phyloP scores from a whole-genome alignment of 1,139 yeast genomes.

The Protomyces gravidus region DNA sequence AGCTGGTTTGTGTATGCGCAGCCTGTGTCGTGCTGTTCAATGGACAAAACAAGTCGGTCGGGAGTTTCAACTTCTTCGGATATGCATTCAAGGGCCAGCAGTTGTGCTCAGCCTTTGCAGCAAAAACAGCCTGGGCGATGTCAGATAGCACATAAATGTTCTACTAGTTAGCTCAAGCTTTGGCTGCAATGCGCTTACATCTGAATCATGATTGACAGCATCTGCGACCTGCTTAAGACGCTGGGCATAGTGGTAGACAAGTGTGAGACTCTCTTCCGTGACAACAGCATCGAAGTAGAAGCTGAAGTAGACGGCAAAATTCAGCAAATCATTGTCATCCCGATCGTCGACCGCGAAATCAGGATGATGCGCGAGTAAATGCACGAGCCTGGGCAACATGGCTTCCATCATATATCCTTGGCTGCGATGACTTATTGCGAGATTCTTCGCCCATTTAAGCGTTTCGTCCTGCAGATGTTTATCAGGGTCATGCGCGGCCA shows the following conservation, averaged over 20 bases:
- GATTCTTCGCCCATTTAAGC: neutral
- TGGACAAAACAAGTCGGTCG: constrained; percentile 41
- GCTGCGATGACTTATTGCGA: neutral
- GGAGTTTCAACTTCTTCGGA: constrained; percentile 70
- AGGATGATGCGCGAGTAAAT: constrained; percentile 70
- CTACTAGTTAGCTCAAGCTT: constrained; percentile 24
- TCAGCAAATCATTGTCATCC: constrained; percentile 34
- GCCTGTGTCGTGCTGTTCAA: neutral
- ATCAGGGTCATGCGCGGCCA: constrained; percentile 72
- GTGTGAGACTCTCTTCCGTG: constrained; percentile 62
- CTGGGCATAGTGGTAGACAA: constrained; percentile 71
- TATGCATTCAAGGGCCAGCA: constrained; percentile 73
- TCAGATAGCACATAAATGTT: constrained; percentile 68
- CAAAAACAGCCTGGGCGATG: constrained; percentile 61
- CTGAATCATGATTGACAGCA: constrained; percentile 43
- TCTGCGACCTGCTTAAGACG: constrained; percentile 77
- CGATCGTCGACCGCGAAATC: constrained; percentile 45
- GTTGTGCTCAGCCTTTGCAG: constrained; percentile 54
- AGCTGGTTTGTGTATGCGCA: neutral
- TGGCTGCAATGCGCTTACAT: neutral
- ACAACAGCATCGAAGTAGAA: constrained; percentile 61
- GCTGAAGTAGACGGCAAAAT: constrained; percentile 44
- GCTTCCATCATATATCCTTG: constrained; percentile 53
- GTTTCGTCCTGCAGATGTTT: constrained; percentile 34
- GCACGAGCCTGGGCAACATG: constrained; percentile 62